Conservation (phyloP, 306 rosid species). For the Gastrolobium bilobum region DNA sequence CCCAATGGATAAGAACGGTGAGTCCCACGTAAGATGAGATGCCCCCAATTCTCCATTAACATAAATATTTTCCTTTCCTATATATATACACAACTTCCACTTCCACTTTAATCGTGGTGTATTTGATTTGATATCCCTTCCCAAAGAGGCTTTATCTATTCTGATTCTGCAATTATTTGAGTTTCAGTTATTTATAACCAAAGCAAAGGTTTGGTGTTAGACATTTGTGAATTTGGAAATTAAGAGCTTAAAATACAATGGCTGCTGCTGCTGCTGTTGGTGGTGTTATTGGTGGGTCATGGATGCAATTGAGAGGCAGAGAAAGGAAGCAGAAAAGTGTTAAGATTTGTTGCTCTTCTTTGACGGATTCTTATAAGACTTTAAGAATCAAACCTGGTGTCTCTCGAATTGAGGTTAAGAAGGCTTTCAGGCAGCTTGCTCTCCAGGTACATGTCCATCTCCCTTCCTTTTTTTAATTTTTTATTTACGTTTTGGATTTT, state of each 20-base stretch:
- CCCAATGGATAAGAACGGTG: slow-evolving; percentile 1
- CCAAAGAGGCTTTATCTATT: not conserved
- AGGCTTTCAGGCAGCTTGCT: slow-evolving; percentile 82
- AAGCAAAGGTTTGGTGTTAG: not conserved
- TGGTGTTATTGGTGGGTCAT: slow-evolving; percentile 57
- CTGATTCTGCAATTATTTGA: not conserved
- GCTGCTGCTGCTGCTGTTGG: slow-evolving; percentile 61
- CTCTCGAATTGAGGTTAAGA: slow-evolving; percentile 81
- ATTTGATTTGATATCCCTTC: not conserved
- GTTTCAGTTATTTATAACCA: slow-evolving; percentile 15
- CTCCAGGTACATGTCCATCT: slow-evolving; percentile 53
- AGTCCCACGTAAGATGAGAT: slow-evolving; percentile 29
- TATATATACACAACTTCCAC: not conserved
- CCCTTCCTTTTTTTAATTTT: too few relatives aligned
- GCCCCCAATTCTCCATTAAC: not conserved
- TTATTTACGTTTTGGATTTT: too few relatives aligned
- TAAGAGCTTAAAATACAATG: slow-evolving; percentile 39
- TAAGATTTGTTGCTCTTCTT: slow-evolving; percentile 55
- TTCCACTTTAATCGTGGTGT: not conserved
- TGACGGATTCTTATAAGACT: slow-evolving; percentile 66
- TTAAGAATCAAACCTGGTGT: slow-evolving; percentile 74
- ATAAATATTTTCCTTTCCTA: slow-evolving; percentile 1
- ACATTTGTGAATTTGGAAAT: slow-evolving; percentile 1
- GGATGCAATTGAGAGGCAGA: slow-evolving; percentile 54
- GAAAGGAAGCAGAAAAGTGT: slow-evolving; percentile 47